These are phyloP conservation scores for Lactarius akahatsu DNA, from an alignment of 768 basidiomycete species.

Conservation along the genomic window DNA sequence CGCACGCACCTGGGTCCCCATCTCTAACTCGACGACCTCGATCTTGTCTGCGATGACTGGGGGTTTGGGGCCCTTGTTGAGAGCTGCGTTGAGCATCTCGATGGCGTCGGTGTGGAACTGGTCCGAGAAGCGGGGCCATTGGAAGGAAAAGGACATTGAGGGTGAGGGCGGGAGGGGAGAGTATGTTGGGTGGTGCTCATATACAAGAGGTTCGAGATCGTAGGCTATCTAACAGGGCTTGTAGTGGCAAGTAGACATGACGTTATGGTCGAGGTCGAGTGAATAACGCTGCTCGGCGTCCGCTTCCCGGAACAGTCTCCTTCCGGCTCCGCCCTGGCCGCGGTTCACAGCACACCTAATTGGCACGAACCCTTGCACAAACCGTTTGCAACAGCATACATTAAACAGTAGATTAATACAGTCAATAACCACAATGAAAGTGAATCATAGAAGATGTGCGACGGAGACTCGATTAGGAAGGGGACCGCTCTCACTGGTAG, in stretches of 20 bases:
- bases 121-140: slow-evolving; percentile 97
- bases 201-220: not conserved
- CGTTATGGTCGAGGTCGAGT: not conserved
- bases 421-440: not conserved
- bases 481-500: not conserved
- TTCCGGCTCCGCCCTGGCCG: not conserved
- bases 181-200: not conserved
- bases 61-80: slow-evolving; percentile 96
- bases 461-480: not conserved
- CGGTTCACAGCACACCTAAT: too few relatives aligned
- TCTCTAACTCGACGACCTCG: slow-evolving; percentile 97
- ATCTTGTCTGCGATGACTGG: slow-evolving; percentile 97
- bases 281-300: not conserved
- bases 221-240: slow-evolving; percentile 2
- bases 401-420: not conserved
- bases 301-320: not conserved
- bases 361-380: not conserved
- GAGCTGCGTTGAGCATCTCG: slow-evolving; percentile 93
- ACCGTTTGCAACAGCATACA: not conserved
- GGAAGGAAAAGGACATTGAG: slow-evolving; percentile 86
- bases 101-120: slow-evolving; percentile 96
- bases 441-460: not conserved
- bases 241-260: slow-evolving; percentile 1
- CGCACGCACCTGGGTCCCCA: slow-evolving; percentile 87
- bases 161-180: slow-evolving; percentile 12